Evolutionary conservation across 2,329 filamentous ascomycete species (phyloP).

Genomic region (Cordyceps militaris): DNA sequence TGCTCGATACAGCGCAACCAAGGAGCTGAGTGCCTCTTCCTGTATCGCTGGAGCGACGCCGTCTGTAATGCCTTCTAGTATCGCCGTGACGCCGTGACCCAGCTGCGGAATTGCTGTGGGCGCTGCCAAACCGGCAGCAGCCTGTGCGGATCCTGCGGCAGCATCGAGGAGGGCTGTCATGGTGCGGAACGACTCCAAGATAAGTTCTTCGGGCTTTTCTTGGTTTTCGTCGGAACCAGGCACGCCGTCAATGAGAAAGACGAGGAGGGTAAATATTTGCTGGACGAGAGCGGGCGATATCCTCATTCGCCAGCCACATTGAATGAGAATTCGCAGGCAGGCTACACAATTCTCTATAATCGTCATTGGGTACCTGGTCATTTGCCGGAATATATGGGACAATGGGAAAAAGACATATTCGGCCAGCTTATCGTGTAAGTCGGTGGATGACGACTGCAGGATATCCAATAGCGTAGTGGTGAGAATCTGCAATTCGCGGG

Average conservation of each 20-base stretch:
- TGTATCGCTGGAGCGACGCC: conserved; percentile 62
- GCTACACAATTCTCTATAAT: conserved; percentile 70
- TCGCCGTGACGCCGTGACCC: conserved; percentile 73
- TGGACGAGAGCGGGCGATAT: conserved; percentile 68
- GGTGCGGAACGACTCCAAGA: conserved; percentile 62
- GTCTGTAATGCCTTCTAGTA: conserved; percentile 66
- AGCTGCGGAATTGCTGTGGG: conserved; percentile 65
- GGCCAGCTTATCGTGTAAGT: conserved; percentile 72
- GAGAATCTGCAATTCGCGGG: conserved; percentile 39
- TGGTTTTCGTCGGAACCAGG: conserved; percentile 44
- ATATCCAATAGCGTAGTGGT: conserved; percentile 38
- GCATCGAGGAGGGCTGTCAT: conserved; percentile 59
- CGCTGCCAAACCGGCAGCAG: conserved; percentile 44
- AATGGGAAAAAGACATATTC: conserved; percentile 95
- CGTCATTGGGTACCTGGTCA: conserved; percentile 62
- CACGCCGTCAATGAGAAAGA: conserved; percentile 69
- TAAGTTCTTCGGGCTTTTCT: conserved; percentile 63
- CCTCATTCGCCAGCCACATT: conserved; percentile 68
- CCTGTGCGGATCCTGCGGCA: conserved; percentile 43
- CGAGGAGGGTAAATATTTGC: conserved; percentile 78
- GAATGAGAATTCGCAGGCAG: conserved; percentile 66
- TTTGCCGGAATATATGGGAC: conserved; percentile 74
- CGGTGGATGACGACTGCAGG: conserved; percentile 39
- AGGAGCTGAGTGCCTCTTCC: conserved; percentile 57
- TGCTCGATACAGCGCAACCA: conserved; percentile 54